These are phyloP conservation scores for Calonectria crousiana DNA, from an alignment of 2,329 filamentous ascomycete species.

Conservation along the genomic window DNA sequence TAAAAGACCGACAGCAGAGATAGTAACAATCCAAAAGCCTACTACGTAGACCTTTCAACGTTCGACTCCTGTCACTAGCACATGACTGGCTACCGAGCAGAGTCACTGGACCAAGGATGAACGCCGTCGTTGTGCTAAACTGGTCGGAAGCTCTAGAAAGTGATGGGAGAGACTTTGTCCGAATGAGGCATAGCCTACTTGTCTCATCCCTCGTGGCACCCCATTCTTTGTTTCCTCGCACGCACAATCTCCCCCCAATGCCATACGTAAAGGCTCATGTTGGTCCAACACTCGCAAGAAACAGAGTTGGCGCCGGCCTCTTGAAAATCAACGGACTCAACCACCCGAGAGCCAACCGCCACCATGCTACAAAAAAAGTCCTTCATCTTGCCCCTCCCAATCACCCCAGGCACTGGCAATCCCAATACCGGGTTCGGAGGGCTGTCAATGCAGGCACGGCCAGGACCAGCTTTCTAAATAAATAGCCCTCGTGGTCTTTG, in stretches of 20 bases:
- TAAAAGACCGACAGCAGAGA: not conserved
- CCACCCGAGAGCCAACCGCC: constrained; percentile 27
- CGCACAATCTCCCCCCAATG: not conserved
- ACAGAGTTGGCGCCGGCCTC: constrained; percentile 19
- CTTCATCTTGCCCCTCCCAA: constrained; percentile 9
- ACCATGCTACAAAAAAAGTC: constrained; percentile 16
- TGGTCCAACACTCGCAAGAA: constrained; percentile 10
- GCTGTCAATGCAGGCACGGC: constrained; percentile 24
- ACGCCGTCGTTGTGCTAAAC: constrained; percentile 25
- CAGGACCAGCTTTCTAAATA: constrained; percentile 25
- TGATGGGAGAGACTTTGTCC: constrained; percentile 1
- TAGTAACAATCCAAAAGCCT: not conserved
- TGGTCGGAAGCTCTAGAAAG: constrained; percentile 8
- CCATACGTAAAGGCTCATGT: not conserved
- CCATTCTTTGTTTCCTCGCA: constrained; percentile 28
- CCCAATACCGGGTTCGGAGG: constrained; percentile 14
- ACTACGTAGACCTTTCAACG: constrained; percentile 17
- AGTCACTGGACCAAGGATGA: constrained; percentile 17
- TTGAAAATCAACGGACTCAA: constrained; percentile 28
- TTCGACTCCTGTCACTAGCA: constrained; percentile 18
- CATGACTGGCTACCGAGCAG: not conserved
- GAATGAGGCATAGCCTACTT: constrained; percentile 17
- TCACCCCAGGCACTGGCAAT: not conserved
- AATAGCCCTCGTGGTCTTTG: constrained; percentile 23
- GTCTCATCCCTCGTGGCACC: constrained; percentile 23